phyloP scores from a whole-genome alignment of 2,329 filamentous ascomycete genomes.

The Colletotrichum agaves region DNA sequence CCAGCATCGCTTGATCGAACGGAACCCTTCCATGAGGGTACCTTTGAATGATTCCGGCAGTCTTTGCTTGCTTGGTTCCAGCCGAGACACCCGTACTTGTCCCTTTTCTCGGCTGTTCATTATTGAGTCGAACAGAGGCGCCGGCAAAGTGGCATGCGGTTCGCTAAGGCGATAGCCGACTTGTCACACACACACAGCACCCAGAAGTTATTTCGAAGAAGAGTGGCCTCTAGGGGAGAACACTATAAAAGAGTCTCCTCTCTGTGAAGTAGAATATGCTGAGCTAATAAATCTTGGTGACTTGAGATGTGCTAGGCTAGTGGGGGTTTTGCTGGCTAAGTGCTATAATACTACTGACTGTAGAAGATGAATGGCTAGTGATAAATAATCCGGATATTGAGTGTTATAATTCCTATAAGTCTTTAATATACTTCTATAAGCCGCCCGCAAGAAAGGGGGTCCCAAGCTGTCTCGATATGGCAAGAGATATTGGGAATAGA shows the following conservation, averaged over 20 bases:
- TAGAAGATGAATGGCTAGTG: constrained; percentile 55
- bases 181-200: constrained; percentile 54
- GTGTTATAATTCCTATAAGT: constrained; percentile 54
- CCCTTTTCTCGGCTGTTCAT: constrained; percentile 43
- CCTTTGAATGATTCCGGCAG: background rate
- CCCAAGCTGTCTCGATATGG: constrained; percentile 51
- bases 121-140: constrained; percentile 53
- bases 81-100: background rate
- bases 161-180: constrained; percentile 51
- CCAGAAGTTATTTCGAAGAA: constrained; percentile 52
- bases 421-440: constrained; percentile 50
- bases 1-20: constrained; percentile 50
- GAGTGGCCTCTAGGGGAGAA: constrained; percentile 50
- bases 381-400: constrained; percentile 54
- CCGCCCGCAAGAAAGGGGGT: constrained; percentile 51
- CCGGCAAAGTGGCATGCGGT: constrained; percentile 56
- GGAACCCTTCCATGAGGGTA: constrained; percentile 46
- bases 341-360: constrained; percentile 58
- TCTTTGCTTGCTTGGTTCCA: constrained; percentile 35
- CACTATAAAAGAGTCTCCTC: constrained; percentile 50
- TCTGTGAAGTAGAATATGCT: constrained; percentile 55
- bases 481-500: constrained; percentile 54
- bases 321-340: constrained; percentile 35
- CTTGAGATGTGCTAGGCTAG: constrained; percentile 52
- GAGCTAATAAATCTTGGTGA: constrained; percentile 53